These are phyloP conservation scores for Chenopodium suecicum DNA, from an alignment of 148 eudicot species.

Conservation along the genomic window DNA sequence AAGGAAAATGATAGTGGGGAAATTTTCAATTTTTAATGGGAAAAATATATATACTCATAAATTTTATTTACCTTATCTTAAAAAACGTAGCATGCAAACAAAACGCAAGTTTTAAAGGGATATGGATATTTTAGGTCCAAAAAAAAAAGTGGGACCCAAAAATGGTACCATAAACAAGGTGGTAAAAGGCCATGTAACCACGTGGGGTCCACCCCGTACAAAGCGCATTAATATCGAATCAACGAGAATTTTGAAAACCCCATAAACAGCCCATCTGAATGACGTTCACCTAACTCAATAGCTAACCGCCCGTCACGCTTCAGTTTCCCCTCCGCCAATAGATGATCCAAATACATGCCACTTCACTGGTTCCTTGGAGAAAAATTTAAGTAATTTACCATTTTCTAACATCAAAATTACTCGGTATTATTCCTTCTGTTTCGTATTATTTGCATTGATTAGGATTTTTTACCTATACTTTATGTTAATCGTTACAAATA, in stretches of 20 bases:
- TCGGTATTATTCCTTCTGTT: no score
- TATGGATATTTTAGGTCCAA: neutral
- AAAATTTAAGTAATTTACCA: no score
- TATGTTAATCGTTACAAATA: no score
- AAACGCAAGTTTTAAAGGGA: neutral
- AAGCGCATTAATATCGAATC: neutral
- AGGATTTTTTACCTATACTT: no score
- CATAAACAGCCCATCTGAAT: no score
- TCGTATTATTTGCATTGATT: no score
- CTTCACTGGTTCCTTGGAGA: no score
- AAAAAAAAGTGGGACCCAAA: neutral
- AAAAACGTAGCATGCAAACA: neutral
- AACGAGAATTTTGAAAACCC: neutral
- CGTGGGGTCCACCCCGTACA: neutral
- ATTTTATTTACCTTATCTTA: neutral
- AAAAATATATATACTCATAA: no score
- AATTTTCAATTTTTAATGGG: no score
- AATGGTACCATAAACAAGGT: neutral
- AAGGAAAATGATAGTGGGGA: no score
- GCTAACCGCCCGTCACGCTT: neutral
- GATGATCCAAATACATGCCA: no score
- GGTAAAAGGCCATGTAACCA: neutral
- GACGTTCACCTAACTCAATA: neutral
- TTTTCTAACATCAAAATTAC: no score
- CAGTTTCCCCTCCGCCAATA: neutral